phyloP scores from a whole-genome alignment of 345 rosid genomes.

The Bretschneidera sinensis region DNA sequence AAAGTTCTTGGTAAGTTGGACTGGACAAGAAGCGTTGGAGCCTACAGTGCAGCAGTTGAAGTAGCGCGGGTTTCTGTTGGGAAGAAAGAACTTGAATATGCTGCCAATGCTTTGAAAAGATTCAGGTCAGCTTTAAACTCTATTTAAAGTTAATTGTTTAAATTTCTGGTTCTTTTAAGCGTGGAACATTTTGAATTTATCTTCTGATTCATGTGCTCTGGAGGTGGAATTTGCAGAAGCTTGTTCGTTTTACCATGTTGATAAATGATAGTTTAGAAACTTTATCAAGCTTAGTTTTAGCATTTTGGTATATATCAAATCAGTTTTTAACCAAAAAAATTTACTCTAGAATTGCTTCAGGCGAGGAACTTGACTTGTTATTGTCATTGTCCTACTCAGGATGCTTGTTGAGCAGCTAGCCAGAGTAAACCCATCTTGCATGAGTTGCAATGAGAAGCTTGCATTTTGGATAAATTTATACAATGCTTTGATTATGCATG shows the following conservation, averaged over 20 bases:
- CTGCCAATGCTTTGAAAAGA: slow-evolving; percentile 52
- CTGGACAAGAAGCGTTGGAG: slow-evolving; percentile 39
- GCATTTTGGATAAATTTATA: slow-evolving; percentile 75
- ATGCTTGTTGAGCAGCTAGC: slow-evolving; percentile 61
- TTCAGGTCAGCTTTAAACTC: slow-evolving; percentile 35
- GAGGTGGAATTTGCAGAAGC: background rate
- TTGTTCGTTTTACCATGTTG: background rate
- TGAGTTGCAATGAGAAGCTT: slow-evolving; percentile 47
- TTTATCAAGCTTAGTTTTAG: no score
- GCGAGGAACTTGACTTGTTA: slow-evolving; percentile 1
- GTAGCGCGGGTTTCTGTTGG: slow-evolving; percentile 60
- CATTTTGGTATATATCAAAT: background rate
- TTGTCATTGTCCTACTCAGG: slow-evolving; percentile 24
- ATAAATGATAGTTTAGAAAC: background rate
- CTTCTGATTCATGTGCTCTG: background rate
- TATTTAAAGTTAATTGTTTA: background rate
- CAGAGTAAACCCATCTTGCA: slow-evolving; percentile 40
- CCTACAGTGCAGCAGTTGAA: slow-evolving; percentile 43
- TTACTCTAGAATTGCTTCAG: background rate
- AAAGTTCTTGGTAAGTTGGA: slow-evolving; percentile 38
- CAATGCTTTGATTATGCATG: slow-evolving; percentile 73
- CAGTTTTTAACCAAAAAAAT: no score
- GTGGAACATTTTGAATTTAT: background rate
- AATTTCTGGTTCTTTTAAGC: background rate
- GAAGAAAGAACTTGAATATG: slow-evolving; percentile 59